Evolutionary conservation across 140 eudicot genomes (phyloP).

Genomic region (Flaveria floridana): DNA sequence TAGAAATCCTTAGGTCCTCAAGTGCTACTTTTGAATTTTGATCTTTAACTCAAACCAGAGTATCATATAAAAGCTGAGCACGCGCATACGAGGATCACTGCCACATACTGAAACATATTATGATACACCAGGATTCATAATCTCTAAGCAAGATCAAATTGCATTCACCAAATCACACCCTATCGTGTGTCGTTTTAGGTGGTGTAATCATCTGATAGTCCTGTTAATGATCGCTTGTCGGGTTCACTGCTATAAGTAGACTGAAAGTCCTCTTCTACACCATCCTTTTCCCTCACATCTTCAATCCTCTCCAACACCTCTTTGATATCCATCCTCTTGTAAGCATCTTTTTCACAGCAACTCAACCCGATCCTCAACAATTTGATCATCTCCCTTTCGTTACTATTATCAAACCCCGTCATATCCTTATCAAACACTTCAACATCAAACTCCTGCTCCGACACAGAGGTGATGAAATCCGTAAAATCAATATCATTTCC

Average conservation of each 20-base stretch:
- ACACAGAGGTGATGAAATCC: slow-evolving; percentile 45
- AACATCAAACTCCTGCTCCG: slow-evolving; percentile 23
- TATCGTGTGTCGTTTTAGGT: slow-evolving; percentile 5
- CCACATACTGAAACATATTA: no score
- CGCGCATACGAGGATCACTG: no score
- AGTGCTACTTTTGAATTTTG: no score
- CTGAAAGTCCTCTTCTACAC: slow-evolving; percentile 57
- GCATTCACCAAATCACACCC: background rate
- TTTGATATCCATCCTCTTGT: slow-evolving; percentile 61
- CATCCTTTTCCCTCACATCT: slow-evolving; percentile 53
- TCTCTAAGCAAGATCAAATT: no score
- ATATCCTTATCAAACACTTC: slow-evolving; percentile 68
- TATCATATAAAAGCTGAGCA: no score
- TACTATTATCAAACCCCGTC: slow-evolving; percentile 30
- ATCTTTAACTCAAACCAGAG: no score
- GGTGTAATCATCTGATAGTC: slow-evolving; percentile 45
- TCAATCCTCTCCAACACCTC: slow-evolving; percentile 63
- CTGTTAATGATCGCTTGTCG: slow-evolving; percentile 51
- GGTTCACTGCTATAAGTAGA: slow-evolving; percentile 57
- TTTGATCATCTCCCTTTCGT: slow-evolving; percentile 71
- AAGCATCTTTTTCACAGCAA: slow-evolving; percentile 62
- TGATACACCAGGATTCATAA: no score
- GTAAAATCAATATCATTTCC: slow-evolving; percentile 47
- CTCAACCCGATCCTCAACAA: slow-evolving; percentile 62
- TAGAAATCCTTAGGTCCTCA: no score